Base-by-base conservation (phyloP, 495 filamentous ascomycete species). In the Neurospora tetraspora region DNA sequence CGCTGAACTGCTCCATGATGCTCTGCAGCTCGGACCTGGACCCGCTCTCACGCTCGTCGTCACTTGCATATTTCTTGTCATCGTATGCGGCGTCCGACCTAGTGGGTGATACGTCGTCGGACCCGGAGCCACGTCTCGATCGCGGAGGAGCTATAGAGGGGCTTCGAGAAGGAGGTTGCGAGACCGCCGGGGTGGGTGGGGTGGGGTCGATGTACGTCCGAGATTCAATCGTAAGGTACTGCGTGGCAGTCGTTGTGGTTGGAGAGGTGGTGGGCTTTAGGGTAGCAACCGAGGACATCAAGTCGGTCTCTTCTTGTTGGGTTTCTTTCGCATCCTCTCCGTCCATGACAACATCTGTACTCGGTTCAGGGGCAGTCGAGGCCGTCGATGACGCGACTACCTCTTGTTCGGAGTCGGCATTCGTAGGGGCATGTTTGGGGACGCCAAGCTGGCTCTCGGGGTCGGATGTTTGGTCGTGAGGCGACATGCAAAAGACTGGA, bases 1-100 rank as follows among this genome's bases (percentile, higher is more conserved):
- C 89, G 75, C 89, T 89, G 71, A 93, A 93, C 77, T 91, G 91
- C 74, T 94, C 94, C 91, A 99, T 97, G 74, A 99, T 98, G 77
- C 87, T 97, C 81, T 98, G 93, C 69, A 99, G 98, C 79, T 98
- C 96, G 1, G 91, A 89, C 70, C 89, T 89, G 5, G 93, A 93
- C 37, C 87, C 88, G n/a, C 87, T 88, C 69, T 91, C 89, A 39
- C 85, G 85, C 70, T 88, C 84, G 73, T 87, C 86, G 73, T 87
- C 85, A 70, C 86, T 89, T 69, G 77, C 70, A 70, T 81, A 84
- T 71, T 79, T 82, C 77, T 81, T 87, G 73, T 83, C 85, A 74
- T 85, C 88, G 77, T 82, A 86, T 20, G 83, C 87, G 36, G 83
- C 83, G 80, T 86, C 82, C 23, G 89, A 91, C 80, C 85, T 79